These are phyloP conservation scores for Evernia prunastri DNA, from an alignment of 495 filamentous ascomycete genomes.

Conservation along the genomic window DNA sequence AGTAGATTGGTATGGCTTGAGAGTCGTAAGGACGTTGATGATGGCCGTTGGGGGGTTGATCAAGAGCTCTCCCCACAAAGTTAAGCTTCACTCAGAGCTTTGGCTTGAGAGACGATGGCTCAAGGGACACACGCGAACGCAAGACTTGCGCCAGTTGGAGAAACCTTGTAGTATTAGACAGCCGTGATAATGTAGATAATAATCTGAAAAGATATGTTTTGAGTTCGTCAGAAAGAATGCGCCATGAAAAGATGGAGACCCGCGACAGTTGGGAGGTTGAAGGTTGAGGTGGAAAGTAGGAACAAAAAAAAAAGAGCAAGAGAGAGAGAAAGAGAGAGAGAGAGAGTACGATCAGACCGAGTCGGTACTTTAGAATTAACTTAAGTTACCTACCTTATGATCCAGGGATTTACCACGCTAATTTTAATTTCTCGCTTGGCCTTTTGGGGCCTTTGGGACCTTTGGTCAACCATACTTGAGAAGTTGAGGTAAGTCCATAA, in stretches of 20 bases:
- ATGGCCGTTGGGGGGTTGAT: conserved; percentile 9
- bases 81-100: conserved; percentile 6
- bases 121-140: conserved; percentile 3
- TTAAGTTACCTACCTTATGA: too few species aligned
- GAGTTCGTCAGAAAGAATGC: background rate
- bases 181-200: conserved; percentile 1
- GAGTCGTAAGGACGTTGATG: conserved; percentile 10
- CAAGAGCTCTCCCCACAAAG: conserved; percentile 16
- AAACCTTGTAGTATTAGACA: background rate
- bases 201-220: background rate
- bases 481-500: too few species aligned
- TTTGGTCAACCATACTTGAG: background rate
- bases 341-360: too few species aligned
- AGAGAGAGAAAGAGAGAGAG: too few species aligned
- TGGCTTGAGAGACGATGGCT: conserved; percentile 1
- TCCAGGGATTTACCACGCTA: conserved; percentile 2
- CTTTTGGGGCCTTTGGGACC: background rate
- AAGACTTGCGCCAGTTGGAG: too few species aligned
- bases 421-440: background rate
- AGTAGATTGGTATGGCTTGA: conserved; percentile 8
- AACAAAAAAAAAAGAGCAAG: background rate
- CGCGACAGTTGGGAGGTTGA: background rate
- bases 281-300: background rate
- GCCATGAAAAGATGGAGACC: background rate
- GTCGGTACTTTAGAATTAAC: background rate